Percentiles rank a stretch among this genome's conserved stretches.
Evolutionary conservation across 306 rosid genomes (phyloP).

Genomic region (Castanospermum australe): DNA sequence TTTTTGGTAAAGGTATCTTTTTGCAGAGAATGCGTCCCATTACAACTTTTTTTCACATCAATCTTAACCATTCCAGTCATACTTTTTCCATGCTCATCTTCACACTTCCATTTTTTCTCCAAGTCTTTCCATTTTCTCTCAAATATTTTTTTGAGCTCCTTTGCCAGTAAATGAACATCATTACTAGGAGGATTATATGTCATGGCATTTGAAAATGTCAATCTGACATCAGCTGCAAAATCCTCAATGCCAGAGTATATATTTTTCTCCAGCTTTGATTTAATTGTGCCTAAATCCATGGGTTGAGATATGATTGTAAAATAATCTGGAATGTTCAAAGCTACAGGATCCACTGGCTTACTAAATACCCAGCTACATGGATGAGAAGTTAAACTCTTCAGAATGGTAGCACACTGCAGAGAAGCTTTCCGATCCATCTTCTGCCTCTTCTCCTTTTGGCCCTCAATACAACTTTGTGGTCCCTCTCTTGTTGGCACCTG

Average conservation of each 20-base stretch:
- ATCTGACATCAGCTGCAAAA: constrained; percentile 63
- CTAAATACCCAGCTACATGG: constrained; percentile 53
- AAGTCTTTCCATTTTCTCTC: constrained; percentile 51
- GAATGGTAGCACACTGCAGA: constrained; percentile 44
- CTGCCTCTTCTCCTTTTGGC: constrained; percentile 51
- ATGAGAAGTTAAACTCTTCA: constrained; percentile 47
- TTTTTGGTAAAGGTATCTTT: constrained; percentile 18
- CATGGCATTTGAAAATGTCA: constrained; percentile 75
- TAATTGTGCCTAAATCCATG: constrained; percentile 77
- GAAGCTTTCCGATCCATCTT: constrained; percentile 49
- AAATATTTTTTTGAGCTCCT: constrained; percentile 46
- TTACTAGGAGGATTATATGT: constrained; percentile 60
- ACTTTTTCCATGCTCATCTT: constrained; percentile 30
- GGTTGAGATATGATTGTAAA: constrained; percentile 47
- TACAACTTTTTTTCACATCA: constrained; percentile 9
- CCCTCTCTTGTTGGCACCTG: constrained; percentile 39
- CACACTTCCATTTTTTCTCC: constrained; percentile 40
- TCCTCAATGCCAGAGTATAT: constrained; percentile 38
- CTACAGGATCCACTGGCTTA: constrained; percentile 66
- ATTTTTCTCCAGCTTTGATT: constrained; percentile 50
- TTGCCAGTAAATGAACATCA: constrained; percentile 57
- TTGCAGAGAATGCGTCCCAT: neutral
- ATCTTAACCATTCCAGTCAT: constrained; percentile 22
- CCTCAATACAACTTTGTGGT: constrained; percentile 23
- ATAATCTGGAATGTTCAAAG: constrained; percentile 64